Conservation (phyloP, 768 basidiomycete species). For the Mycena haematopus region DNA sequence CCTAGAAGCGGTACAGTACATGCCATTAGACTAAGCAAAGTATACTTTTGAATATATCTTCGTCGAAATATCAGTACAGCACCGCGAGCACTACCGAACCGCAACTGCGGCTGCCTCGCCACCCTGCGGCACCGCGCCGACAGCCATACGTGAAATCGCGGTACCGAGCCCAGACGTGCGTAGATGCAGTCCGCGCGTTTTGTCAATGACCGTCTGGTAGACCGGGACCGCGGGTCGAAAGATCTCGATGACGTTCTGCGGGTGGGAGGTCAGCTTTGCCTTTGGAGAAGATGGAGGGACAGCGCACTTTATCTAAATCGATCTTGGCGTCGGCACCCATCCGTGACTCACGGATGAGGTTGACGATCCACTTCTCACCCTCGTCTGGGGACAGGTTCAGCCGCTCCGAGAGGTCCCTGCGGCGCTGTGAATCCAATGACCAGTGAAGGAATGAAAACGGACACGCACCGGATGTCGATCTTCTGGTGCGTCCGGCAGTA, state of each 20-base stretch:
- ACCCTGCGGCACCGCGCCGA: slow-evolving; percentile 8
- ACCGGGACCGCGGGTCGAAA: slow-evolving; percentile 87
- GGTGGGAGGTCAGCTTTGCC: not conserved
- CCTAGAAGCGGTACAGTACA: slow-evolving; percentile 11
- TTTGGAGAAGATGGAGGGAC: not conserved
- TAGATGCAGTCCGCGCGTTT: slow-evolving; percentile 89
- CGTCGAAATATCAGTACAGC: not conserved
- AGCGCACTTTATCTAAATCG: slow-evolving; percentile 89
- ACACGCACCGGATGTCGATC: slow-evolving; percentile 80
- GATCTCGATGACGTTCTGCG: slow-evolving; percentile 96
- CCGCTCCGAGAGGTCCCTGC: slow-evolving; percentile 89
- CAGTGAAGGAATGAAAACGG: not conserved
- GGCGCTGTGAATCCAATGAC: not conserved
- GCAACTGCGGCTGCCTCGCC: slow-evolving; percentile 11
- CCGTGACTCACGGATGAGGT: slow-evolving; percentile 95
- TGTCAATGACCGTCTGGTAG: slow-evolving; percentile 94
- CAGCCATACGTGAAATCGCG: slow-evolving; percentile 55
- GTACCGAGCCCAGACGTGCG: slow-evolving; percentile 90
- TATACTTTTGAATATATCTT: slow-evolving; percentile 27
- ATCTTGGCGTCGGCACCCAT: slow-evolving; percentile 98
- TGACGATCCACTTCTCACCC: slow-evolving; percentile 99
- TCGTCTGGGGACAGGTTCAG: slow-evolving; percentile 94
- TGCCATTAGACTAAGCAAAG: slow-evolving; percentile 20
- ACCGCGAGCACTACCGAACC: slow-evolving; percentile 9
- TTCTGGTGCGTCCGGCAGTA: slow-evolving; percentile 97